Conservation (phyloP, 2,329 filamentous ascomycete species). For the Thermothelomyces thermophilus region DNA sequence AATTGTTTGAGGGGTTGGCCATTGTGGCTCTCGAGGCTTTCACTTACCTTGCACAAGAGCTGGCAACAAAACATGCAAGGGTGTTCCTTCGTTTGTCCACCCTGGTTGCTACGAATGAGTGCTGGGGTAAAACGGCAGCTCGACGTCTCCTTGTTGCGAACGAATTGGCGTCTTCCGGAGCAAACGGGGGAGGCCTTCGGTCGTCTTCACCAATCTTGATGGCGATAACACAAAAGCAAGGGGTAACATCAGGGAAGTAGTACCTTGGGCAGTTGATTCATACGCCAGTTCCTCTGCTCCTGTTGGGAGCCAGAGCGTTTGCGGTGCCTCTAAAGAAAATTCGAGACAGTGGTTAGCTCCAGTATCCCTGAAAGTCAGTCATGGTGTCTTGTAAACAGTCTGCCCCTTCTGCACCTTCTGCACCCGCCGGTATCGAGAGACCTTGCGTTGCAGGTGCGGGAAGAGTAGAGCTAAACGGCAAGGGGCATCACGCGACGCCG, state of each 20-base stretch:
- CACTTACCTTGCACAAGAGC: conserved; percentile 18
- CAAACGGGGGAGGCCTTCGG: background rate
- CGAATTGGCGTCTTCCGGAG: conserved; percentile 13
- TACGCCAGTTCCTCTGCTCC: conserved; percentile 35
- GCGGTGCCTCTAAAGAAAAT: conserved; percentile 22
- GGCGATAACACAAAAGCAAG: conserved; percentile 7
- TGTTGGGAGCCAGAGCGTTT: conserved; percentile 30
- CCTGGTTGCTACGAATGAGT: background rate
- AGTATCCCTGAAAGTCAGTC: background rate
- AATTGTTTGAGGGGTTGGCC: conserved; percentile 11
- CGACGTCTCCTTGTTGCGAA: conserved; percentile 21
- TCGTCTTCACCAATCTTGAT: background rate
- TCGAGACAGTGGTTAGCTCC: conserved; percentile 19
- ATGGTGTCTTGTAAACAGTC: conserved; percentile 2
- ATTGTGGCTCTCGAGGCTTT: conserved; percentile 19
- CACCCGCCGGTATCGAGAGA: too few species aligned
- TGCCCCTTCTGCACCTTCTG: background rate
- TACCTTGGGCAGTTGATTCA: conserved; percentile 44
- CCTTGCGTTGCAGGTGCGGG: background rate
- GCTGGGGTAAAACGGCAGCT: conserved; percentile 8
- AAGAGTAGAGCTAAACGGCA: background rate
- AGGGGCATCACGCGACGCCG: background rate
- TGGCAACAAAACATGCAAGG: conserved; percentile 11
- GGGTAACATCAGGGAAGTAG: conserved; percentile 17
- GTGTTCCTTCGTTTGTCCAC: conserved; percentile 6